Evolutionary conservation across 306 rosid genomes (phyloP).

Genomic region (Vigna reflexopilosa): DNA sequence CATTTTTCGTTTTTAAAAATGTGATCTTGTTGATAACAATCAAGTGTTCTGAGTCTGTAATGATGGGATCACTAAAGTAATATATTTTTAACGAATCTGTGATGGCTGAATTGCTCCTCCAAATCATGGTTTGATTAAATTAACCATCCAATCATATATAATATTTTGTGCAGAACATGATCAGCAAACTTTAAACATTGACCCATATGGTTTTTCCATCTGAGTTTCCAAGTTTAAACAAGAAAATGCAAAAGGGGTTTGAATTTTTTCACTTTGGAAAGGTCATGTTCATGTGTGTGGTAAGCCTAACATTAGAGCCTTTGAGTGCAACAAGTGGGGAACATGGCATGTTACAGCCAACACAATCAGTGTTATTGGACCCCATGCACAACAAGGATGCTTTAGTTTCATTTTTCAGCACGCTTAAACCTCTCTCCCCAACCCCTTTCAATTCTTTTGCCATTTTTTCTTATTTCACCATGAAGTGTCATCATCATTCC

Average conservation of each 20-base stretch:
- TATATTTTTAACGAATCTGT: not conserved
- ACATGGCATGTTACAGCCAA: constrained; percentile 59
- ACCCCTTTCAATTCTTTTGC: constrained; percentile 32
- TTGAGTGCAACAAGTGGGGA: constrained; percentile 64
- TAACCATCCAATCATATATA: constrained; percentile 1
- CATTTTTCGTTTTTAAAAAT: too few relatives aligned
- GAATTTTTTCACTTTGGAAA: not conserved
- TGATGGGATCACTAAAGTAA: not conserved
- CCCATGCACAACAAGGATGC: constrained; percentile 47
- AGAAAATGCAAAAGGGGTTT: not conserved
- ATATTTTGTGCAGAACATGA: not conserved
- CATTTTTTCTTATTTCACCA: constrained; percentile 53
- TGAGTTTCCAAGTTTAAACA: not conserved
- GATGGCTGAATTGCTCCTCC: not conserved
- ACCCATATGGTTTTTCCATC: not conserved
- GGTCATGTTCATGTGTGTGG: constrained; percentile 36
- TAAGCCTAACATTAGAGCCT: constrained; percentile 54
- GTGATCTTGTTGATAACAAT: not conserved
- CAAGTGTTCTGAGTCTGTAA: not conserved
- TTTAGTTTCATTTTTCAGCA: constrained; percentile 58
- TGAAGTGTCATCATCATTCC: constrained; percentile 68
- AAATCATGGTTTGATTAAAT: constrained; percentile 8
- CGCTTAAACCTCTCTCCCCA: constrained; percentile 54
- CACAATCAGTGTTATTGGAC: constrained; percentile 65
- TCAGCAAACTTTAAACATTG: not conserved